Conservation (phyloP, 139 green algal species). For the Chlamydomonas applanata region DNA sequence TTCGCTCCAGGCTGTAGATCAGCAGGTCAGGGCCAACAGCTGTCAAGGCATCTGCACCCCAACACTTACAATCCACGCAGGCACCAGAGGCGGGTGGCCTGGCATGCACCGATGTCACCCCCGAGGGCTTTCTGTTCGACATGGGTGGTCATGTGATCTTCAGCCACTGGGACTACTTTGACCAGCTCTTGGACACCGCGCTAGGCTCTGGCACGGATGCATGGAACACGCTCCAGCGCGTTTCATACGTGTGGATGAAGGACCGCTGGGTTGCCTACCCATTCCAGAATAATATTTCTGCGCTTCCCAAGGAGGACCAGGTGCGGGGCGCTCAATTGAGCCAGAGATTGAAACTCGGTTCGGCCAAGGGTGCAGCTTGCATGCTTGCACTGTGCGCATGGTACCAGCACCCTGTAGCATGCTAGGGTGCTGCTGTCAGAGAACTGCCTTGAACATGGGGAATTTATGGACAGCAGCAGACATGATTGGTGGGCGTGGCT, state of each 20-base stretch:
- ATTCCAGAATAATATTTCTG: conserved; percentile 91
- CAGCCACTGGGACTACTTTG: conserved; percentile 92
- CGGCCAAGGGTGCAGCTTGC: no score
- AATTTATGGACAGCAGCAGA: no score
- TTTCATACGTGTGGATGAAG: conserved; percentile 87
- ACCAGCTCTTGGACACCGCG: conserved; percentile 58
- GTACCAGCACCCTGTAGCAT: background rate
- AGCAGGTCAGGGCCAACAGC: background rate
- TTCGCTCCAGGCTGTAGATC: no score
- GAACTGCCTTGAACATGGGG: no score
- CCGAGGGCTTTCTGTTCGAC: conserved; percentile 90
- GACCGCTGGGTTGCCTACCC: conserved; percentile 87
- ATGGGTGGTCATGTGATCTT: conserved; percentile 95
- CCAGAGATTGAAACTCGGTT: no score
- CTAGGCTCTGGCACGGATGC: conserved; percentile 51
- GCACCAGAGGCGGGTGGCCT: conserved; percentile 71
- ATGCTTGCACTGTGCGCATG: background rate
- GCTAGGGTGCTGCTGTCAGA: background rate
- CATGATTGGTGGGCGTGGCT: no score
- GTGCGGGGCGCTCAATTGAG: no score
- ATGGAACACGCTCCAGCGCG: conserved; percentile 86
- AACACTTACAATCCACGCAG: conserved; percentile 1
- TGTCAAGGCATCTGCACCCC: no score
- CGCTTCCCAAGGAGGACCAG: conserved; percentile 83
- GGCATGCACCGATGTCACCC: conserved; percentile 83